Conservation (phyloP, 768 basidiomycete genomes). For the Hemileccinum rubropunctum region DNA sequence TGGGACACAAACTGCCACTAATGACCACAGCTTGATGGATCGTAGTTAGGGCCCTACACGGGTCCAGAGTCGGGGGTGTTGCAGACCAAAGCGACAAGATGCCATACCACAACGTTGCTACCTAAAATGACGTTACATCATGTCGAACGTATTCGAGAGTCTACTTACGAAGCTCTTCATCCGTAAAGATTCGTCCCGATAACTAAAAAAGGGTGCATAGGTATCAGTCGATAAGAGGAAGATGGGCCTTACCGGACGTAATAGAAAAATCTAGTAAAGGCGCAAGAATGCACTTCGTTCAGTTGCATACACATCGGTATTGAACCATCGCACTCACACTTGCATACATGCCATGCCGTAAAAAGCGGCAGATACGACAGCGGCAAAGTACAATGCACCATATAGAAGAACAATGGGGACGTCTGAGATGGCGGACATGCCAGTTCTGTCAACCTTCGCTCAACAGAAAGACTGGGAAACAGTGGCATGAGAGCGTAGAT, state of each 20-base stretch:
- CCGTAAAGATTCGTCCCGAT: not conserved
- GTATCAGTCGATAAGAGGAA: not conserved
- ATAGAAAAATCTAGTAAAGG: not conserved
- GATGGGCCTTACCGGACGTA: not conserved
- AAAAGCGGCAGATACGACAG: not conserved
- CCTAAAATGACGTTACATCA: not conserved
- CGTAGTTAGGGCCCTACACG: not conserved
- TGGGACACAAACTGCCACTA: not conserved
- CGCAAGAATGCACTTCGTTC: not conserved
- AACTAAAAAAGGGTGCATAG: not conserved
- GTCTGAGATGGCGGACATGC: not conserved
- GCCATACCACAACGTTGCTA: not conserved
- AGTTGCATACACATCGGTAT: not conserved
- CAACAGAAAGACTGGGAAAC: too few species aligned
- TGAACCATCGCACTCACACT: not conserved
- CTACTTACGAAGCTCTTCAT: not conserved
- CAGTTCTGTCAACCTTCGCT: too few species aligned
- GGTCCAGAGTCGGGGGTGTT: too few species aligned
- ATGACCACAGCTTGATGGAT: not conserved
- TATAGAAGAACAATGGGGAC: not conserved
- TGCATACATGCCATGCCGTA: conserved; percentile 1
- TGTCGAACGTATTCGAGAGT: too few species aligned
- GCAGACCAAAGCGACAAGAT: not conserved
- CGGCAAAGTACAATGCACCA: not conserved
- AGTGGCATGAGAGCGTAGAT: too few species aligned